phyloP scores from a whole-genome alignment of 1,284 basidiomycete species.

The Ceraceosorus bombacis region DNA sequence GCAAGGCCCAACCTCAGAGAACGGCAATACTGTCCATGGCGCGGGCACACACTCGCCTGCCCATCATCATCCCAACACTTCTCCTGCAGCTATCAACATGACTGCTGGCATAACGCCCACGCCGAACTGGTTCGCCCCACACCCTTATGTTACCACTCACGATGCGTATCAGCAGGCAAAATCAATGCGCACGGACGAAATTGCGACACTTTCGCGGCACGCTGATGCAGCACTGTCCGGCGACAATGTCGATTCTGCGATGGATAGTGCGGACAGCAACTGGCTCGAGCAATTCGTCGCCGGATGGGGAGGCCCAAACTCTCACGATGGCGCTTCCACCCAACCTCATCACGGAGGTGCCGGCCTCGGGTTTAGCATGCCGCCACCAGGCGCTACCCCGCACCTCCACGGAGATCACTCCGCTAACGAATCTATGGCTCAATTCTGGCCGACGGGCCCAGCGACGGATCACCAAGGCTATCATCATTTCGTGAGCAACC shows the following conservation, averaged over 20 bases:
- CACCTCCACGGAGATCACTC: too few relatives aligned
- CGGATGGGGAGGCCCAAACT: not conserved
- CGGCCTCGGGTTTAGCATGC: too few relatives aligned
- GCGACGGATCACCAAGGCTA: not conserved
- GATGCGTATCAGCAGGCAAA: not conserved
- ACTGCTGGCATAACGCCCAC: not conserved
- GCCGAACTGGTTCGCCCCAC: not conserved
- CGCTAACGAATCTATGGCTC: too few relatives aligned
- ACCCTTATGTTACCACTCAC: not conserved
- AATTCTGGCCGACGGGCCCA: not conserved
- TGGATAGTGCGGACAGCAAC: not conserved
- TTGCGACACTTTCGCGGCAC: not conserved
- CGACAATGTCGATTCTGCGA: not conserved
- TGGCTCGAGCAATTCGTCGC: not conserved
- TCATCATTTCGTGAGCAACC: not conserved
- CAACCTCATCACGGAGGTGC: not conserved
- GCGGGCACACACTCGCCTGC: not conserved
- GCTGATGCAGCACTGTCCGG: not conserved
- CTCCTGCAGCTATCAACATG: not conserved
- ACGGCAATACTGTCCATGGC: too few relatives aligned
- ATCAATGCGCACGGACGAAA: not conserved
- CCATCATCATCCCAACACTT: not conserved
- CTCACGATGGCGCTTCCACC: not conserved
- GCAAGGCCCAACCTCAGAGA: too few relatives aligned
- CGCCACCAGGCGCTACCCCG: too few relatives aligned